Evolutionary conservation across 495 filamentous ascomycete genomes (phyloP).

Genomic region (Diplogelasinospora grovesii): DNA sequence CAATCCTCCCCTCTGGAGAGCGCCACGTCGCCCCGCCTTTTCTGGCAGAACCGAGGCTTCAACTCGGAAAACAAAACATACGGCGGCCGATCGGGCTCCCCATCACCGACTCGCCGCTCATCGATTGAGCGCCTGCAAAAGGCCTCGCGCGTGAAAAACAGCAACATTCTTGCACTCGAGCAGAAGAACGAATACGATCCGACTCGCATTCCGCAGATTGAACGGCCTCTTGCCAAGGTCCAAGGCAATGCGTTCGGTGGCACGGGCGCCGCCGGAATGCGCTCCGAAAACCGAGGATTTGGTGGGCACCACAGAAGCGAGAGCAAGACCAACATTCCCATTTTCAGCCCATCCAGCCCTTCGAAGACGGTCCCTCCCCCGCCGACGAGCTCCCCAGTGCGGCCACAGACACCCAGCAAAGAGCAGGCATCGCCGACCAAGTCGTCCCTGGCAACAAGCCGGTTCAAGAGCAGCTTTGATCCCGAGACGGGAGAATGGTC

Average conservation of each 20-base stretch:
- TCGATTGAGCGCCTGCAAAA: conserved; percentile 91
- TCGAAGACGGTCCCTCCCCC: conserved; percentile 29
- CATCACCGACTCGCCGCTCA: conserved; percentile 65
- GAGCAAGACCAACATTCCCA: conserved; percentile 42
- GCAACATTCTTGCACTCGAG: conserved; percentile 87
- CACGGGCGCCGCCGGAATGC: conserved; percentile 39
- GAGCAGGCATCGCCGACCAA: conserved; percentile 74
- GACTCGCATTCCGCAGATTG: conserved; percentile 60
- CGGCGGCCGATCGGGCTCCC: conserved; percentile 51
- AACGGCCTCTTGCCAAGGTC: conserved; percentile 69
- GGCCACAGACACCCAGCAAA: conserved; percentile 59
- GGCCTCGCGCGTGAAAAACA: conserved; percentile 92
- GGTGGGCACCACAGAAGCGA: conserved; percentile 40
- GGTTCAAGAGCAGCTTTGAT: conserved; percentile 68
- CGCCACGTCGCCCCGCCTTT: conserved; percentile 67
- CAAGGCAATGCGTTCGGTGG: conserved; percentile 58
- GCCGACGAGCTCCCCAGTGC: conserved; percentile 7
- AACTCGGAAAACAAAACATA: conserved; percentile 60
- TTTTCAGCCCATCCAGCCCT: conserved; percentile 23
- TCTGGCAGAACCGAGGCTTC: conserved; percentile 78
- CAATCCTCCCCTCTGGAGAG: conserved; percentile 62
- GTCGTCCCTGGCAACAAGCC: conserved; percentile 68
- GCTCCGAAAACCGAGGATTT: conserved; percentile 29
- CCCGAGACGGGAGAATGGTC: conserved; percentile 65
- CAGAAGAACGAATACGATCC: conserved; percentile 87